Percentiles rank a stretch among this genome's conserved stretches.
Evolutionary conservation across 1,139 yeast genomes (phyloP).

Genomic region (Yamadazyma atlantica): DNA sequence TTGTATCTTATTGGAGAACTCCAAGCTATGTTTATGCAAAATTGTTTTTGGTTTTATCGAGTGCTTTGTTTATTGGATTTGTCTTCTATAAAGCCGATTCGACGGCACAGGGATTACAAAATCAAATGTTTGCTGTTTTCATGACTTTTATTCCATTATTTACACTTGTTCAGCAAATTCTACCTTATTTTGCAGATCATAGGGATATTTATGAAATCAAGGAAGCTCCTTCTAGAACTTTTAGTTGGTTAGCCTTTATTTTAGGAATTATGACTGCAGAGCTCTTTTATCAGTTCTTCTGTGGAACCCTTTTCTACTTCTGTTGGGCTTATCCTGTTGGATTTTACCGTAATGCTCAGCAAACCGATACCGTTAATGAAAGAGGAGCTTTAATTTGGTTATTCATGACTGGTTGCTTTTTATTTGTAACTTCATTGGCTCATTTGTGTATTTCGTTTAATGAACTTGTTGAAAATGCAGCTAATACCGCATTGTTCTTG

Average conservation of each 20-base stretch:
- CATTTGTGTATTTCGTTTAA: constrained; percentile 62
- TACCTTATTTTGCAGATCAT: constrained; percentile 69
- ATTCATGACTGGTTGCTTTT: constrained; percentile 51
- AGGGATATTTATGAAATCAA: constrained; percentile 86
- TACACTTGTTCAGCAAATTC: constrained; percentile 68
- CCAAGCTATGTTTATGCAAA: constrained; percentile 42
- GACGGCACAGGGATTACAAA: constrained; percentile 58
- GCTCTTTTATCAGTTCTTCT: constrained; percentile 32
- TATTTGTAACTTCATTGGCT: constrained; percentile 64
- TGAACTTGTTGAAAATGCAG: constrained; percentile 70
- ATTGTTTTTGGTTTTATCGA: constrained; percentile 31
- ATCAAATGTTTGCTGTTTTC: constrained; percentile 68
- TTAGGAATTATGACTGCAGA: constrained; percentile 36
- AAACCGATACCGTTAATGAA: constrained; percentile 26
- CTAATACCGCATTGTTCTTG: constrained; percentile 60
- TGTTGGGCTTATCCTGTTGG: constrained; percentile 46
- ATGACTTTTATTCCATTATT: constrained; percentile 64
- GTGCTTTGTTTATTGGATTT: constrained; percentile 50
- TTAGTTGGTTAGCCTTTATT: constrained; percentile 48
- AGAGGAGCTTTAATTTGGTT: constrained; percentile 74
- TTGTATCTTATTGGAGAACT: constrained; percentile 45
- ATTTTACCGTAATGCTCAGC: constrained; percentile 32
- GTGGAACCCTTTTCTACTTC: constrained; percentile 37
- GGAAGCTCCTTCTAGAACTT: constrained; percentile 72
- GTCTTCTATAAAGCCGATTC: constrained; percentile 60